Percentiles rank a stretch among this genome's conserved stretches.
Conservation (phyloP, 192 early-diverging fungal genomes). For the Oehlia diaphana region DNA sequence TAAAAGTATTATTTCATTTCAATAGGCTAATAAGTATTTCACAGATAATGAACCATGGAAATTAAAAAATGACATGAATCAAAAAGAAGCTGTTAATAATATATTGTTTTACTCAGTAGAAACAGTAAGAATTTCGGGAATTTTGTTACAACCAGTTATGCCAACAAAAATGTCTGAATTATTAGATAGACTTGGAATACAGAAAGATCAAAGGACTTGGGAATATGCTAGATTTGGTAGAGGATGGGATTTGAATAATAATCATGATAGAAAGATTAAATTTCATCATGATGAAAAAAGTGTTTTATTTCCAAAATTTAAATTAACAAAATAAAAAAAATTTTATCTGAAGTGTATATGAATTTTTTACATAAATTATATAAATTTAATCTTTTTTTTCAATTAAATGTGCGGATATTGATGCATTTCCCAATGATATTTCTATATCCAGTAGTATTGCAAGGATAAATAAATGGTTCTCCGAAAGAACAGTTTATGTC, state of each 20-base stretch:
- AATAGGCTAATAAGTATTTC: conserved; percentile 70
- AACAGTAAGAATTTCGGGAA: conserved; percentile 66
- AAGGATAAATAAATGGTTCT: no score
- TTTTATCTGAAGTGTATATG: background rate
- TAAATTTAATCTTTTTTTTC: no score
- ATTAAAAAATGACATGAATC: conserved; percentile 52
- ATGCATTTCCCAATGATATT: no score
- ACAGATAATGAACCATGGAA: conserved; percentile 78
- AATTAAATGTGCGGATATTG: no score
- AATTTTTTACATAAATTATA: no score
- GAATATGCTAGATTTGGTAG: conserved; percentile 53
- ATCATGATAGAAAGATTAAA: background rate
- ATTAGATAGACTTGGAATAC: conserved; percentile 66
- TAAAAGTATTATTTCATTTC: background rate
- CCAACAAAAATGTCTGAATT: conserved; percentile 70
- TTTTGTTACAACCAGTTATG: conserved; percentile 85
- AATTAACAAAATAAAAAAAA: background rate
- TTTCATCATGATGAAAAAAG: background rate
- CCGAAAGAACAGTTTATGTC: no score
- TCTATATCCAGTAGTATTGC: no score
- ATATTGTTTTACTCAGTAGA: conserved; percentile 78
- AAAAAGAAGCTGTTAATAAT: conserved; percentile 52
- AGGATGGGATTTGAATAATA: conserved; percentile 49
- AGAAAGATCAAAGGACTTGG: conserved; percentile 59
- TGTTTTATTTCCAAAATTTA: background rate